Evolutionary conservation across 495 filamentous ascomycete genomes (phyloP), one percentile per base, ranked within the genome.

Genomic region (Trichoderma orchidacearum): DNA sequence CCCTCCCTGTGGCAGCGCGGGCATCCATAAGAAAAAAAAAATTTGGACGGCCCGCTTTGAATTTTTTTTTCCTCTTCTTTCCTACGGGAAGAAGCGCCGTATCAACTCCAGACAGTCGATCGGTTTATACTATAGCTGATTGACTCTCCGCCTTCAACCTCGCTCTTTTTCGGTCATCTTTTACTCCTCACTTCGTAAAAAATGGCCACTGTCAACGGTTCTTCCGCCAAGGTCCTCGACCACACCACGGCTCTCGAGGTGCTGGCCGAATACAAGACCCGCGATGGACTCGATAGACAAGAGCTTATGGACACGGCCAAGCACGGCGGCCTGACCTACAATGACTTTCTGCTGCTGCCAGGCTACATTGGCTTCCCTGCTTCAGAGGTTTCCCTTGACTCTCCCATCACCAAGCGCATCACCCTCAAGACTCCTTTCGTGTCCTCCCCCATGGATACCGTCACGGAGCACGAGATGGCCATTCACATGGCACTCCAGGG

Each of bases 391-490:
- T 74, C 73, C 53, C 85, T 97, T 48, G 93, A 96, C 54, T 88
- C 91, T 17, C 89, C 87, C 35, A 80, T 99, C 59, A 97, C 93
- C 60, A 95, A 90, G 80, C 83, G 89, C 61, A 92, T 97, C 70
- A 81, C 84, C 13, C 75, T 99, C 63, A 99, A 96, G 79, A 90
- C 88, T 9, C 93, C 93, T 36, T 85, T 99, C 62, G 79, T 96
- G 51, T 97, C 94, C 25, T 96, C 91, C 25, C 94, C 93, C 63
- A 99, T 99, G 93, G 93, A 99, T 77, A 99, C 93, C 31, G 93
- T 99, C 64, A 99, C 93, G 13, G 93, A 97, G 73, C 86, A 94
- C 70, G 90, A 93, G 68, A 99, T 99, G 93, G 93, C 93, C 53
- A 96, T 99, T 63, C 88, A 95, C 75, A 95, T 99, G 86, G 93